Conservation (phyloP, 495 filamentous ascomycete species). For the Penicillium fimorum region DNA sequence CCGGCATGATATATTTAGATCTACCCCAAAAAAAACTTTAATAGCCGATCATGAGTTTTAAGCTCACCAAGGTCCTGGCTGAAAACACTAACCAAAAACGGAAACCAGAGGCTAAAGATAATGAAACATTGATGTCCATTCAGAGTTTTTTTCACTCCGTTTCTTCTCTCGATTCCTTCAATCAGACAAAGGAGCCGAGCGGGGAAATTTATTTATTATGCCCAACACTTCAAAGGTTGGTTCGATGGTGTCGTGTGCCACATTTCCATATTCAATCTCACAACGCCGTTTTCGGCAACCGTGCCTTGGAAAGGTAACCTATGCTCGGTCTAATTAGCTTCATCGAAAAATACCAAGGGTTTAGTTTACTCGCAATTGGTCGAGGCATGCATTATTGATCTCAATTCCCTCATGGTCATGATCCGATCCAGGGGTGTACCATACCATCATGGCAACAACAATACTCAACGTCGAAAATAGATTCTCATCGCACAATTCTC, state of each 20-base stretch:
- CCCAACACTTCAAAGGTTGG: neutral
- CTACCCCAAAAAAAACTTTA: neutral
- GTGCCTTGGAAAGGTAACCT: neutral
- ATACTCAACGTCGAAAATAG: constrained; percentile 6
- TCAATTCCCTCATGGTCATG: neutral
- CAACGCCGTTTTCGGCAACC: neutral
- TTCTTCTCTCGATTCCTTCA: neutral
- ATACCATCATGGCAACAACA: constrained; percentile 13
- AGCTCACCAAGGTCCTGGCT: neutral
- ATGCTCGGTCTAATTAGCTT: neutral
- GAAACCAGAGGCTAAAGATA: neutral
- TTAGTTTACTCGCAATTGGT: neutral
- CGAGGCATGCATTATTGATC: neutral
- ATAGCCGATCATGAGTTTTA: neutral
- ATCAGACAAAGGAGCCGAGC: neutral
- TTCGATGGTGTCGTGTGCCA: neutral
- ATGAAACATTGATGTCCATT: neutral
- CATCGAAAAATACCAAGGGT: neutral
- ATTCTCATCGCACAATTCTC: constrained; percentile 2
- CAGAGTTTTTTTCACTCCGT: neutral
- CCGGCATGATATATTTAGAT: neutral
- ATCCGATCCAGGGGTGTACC: constrained; percentile 11
- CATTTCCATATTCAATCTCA: neutral
- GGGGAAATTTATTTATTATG: neutral
- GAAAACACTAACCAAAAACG: neutral